These are phyloP conservation scores for Citrus sp. DNA, from an alignment of 345 rosid species.

Conservation along the genomic window DNA sequence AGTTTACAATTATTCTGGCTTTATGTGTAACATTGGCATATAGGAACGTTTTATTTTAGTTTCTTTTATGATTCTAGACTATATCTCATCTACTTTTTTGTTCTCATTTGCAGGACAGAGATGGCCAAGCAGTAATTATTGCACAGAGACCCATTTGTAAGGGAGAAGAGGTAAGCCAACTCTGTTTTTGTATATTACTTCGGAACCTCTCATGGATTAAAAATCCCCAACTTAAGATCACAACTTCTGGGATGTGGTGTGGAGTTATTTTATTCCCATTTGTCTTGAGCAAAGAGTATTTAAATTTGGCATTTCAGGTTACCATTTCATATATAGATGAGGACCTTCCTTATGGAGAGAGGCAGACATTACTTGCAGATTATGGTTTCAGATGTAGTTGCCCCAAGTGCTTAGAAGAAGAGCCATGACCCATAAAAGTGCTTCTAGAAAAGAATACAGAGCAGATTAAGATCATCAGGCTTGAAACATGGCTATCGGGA, in stretches of 20 bases:
- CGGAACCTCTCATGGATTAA: background rate
- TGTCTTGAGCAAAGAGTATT: background rate
- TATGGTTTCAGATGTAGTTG: constrained; percentile 85
- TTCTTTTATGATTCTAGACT: background rate
- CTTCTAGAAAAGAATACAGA: background rate
- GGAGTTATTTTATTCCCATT: background rate
- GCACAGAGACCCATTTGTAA: constrained; percentile 48
- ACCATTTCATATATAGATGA: constrained; percentile 86
- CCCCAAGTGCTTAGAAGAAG: constrained; percentile 55
- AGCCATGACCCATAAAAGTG: background rate
- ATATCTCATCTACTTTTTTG: background rate
- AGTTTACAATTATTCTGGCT: background rate
- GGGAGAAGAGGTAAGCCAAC: constrained; percentile 71
- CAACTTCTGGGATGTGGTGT: background rate
- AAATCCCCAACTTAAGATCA: background rate
- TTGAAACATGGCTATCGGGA: background rate
- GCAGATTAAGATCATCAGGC: background rate
- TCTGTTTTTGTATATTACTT: background rate
- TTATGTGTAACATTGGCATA: no score
- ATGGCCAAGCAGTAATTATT: constrained; percentile 80
- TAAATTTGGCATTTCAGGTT: constrained; percentile 36
- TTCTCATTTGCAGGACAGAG: constrained; percentile 59
- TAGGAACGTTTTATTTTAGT: background rate
- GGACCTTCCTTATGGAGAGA: constrained; percentile 62
- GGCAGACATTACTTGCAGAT: constrained; percentile 67